Conservation (phyloP, 768 basidiomycete genomes). For the Boletus barrowsii region DNA sequence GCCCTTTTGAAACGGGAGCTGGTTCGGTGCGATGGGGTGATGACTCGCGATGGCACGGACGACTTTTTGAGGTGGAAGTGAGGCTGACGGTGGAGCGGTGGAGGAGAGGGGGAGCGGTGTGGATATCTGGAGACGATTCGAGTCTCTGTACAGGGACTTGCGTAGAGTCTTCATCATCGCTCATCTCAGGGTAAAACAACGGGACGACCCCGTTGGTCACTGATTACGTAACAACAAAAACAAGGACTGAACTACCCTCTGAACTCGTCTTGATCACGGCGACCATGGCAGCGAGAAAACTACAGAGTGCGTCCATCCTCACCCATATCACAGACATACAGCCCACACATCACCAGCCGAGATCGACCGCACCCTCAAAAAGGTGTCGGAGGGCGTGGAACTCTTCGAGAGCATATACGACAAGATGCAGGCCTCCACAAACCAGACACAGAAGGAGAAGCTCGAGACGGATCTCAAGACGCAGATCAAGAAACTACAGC, state of each 20-base stretch:
- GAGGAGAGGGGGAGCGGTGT: constrained; percentile 61
- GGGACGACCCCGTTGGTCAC: background rate
- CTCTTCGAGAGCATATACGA: constrained; percentile 94
- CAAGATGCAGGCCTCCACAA: constrained; percentile 95
- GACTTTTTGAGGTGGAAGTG: constrained; percentile 90
- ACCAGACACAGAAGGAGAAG: constrained; percentile 98
- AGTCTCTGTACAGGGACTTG: constrained; percentile 71
- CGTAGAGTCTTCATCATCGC: constrained; percentile 73
- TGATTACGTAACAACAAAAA: constrained; percentile 26
- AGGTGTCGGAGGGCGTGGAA: constrained; percentile 93
- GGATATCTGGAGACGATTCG: constrained; percentile 60
- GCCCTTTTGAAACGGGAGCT: constrained; percentile 88
- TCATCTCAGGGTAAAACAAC: too few species aligned
- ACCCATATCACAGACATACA: background rate
- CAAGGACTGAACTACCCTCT: background rate
- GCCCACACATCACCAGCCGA: constrained; percentile 61
- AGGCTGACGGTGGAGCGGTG: constrained; percentile 54
- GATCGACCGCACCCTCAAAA: constrained; percentile 98
- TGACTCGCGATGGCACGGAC: constrained; percentile 78
- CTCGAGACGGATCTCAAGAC: constrained; percentile 93
- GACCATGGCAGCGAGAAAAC: constrained; percentile 85
- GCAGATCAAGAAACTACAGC: constrained; percentile 95
- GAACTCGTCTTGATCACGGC: background rate
- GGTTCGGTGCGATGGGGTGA: constrained; percentile 69
- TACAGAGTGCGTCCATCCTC: constrained; percentile 60